Evolutionary conservation across 805 yeast species (phyloP).

Genomic region (Torulaspora quercuum): DNA sequence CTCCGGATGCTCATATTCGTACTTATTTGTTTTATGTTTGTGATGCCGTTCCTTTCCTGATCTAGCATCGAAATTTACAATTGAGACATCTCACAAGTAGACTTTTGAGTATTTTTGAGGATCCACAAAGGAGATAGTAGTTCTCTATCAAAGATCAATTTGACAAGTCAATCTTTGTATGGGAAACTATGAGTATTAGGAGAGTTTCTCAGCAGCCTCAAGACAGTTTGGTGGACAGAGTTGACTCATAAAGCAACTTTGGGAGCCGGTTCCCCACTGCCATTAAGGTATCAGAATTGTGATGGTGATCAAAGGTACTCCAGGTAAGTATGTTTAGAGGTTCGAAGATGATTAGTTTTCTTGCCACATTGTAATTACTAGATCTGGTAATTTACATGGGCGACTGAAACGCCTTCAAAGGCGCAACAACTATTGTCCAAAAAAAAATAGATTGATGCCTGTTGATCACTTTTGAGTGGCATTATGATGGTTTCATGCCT

Average conservation of each 20-base stretch:
- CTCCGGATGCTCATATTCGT: conserved; percentile 18
- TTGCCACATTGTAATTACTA: conserved; percentile 16
- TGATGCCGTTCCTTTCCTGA: conserved; percentile 13
- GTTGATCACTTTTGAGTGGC: neutral
- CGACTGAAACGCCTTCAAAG: neutral
- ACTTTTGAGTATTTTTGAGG: no score
- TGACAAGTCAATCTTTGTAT: no score
- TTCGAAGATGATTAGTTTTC: neutral
- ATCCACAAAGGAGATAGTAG: no score
- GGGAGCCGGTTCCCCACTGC: no score
- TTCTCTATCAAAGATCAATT: no score
- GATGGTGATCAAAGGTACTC: no score
- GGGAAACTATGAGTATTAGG: neutral
- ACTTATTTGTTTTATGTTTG: conserved; percentile 13
- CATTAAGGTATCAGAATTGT: no score
- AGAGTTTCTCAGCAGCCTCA: neutral
- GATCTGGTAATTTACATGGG: conserved; percentile 22
- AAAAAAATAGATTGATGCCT: conserved; percentile 1
- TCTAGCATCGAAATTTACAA: no score
- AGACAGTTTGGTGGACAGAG: no score
- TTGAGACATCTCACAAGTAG: no score
- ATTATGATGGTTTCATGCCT: neutral
- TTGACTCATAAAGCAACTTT: no score
- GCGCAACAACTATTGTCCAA: neutral
- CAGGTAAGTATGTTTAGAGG: conserved; percentile 2